Base-by-base conservation (phyloP, 2,329 filamentous ascomycete species). In the Sclerotiophoma versabilis region DNA sequence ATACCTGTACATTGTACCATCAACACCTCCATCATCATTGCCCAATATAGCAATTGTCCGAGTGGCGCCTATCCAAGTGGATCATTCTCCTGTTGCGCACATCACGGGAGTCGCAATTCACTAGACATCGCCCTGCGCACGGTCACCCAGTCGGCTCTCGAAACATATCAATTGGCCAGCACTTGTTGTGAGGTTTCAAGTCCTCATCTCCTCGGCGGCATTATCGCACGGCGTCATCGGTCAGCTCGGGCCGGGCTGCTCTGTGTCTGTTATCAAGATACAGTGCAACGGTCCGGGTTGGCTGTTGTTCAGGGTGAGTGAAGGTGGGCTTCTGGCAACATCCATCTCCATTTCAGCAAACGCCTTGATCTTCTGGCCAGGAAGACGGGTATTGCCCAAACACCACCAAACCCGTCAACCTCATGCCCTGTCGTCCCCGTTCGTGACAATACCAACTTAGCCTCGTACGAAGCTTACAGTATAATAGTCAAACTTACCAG, bases 91-190 rank as follows among this genome's bases (percentile, higher is more conserved):
- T 51, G 36, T 46, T 62, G 49, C 52, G 41, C 39, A 57, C 56
- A 61, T 74, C 71, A 73, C 68, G 65, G 62, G 70, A 67, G 62
- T 59, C 60, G 47, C 64, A 54, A 63, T 73, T 73, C 71, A 73
- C 70, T 65, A 49, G 42, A 42, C 34, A 54, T 59, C 51, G 55
- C 50, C 55, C 44, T 48, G 66, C 53, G 70, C 70, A 69, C 70
- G 62, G 62, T 34, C 57, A 49, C 43, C 36, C 15, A 23, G 49
- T 57, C 58, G 51, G 20, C 50, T 64, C 41, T 54, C 57, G 58
- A 67, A 64, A 66, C 69, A 43, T 44, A 66, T 69, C 65, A 69
- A 74, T 69, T 72, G 71, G 71, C 61, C 57, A 63, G 58, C 59
- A 65, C 54, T 55, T 23, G 54, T 57, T 65, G 65, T 57, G 58